phyloP scores from a whole-genome alignment of 495 filamentous ascomycete genomes.

The Cairneyella variabilis region DNA sequence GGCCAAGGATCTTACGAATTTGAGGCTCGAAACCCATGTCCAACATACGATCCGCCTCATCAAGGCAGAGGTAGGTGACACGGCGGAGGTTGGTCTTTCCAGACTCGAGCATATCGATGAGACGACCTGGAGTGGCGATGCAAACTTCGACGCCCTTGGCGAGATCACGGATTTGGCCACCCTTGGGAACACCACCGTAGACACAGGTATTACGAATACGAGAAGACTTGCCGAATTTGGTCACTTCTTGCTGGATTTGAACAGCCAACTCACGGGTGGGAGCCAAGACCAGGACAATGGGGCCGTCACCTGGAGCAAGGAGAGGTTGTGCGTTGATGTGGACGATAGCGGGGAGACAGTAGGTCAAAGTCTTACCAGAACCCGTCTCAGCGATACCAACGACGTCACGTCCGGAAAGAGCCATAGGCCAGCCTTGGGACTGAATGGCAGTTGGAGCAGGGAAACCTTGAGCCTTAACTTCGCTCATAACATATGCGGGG shows the following conservation, averaged over 20 bases:
- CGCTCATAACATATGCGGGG: conserved; percentile 92
- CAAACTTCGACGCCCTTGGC: conserved; percentile 81
- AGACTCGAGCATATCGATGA: conserved; percentile 98
- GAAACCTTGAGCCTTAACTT: conserved; percentile 98
- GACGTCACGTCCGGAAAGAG: conserved; percentile 94
- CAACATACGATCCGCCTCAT: conserved; percentile 87
- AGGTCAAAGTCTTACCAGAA: conserved; percentile 97
- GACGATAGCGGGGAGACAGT: conserved; percentile 97
- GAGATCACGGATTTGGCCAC: conserved; percentile 91
- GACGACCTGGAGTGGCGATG: conserved; percentile 94
- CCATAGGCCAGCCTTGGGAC: conserved; percentile 99
- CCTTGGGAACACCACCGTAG: conserved; percentile 97
- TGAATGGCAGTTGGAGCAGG: conserved; percentile 90
- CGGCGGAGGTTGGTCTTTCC: conserved; percentile 97
- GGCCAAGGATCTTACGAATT: conserved; percentile 91
- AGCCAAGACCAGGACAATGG: conserved; percentile 91
- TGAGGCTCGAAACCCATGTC: conserved; percentile 91
- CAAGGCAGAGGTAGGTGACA: conserved; percentile 90
- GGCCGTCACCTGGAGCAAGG: conserved; percentile 92
- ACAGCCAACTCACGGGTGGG: conserved; percentile 97
- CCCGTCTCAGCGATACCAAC: conserved; percentile 99
- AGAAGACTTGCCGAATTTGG: conserved; percentile 97
- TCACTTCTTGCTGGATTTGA: conserved; percentile 92
- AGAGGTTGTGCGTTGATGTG: conserved; percentile 99
- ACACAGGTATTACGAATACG: conserved; percentile 98